These are phyloP conservation scores for Acorus gramineus DNA, from an alignment of 106 monocot species.

Conservation along the genomic window DNA sequence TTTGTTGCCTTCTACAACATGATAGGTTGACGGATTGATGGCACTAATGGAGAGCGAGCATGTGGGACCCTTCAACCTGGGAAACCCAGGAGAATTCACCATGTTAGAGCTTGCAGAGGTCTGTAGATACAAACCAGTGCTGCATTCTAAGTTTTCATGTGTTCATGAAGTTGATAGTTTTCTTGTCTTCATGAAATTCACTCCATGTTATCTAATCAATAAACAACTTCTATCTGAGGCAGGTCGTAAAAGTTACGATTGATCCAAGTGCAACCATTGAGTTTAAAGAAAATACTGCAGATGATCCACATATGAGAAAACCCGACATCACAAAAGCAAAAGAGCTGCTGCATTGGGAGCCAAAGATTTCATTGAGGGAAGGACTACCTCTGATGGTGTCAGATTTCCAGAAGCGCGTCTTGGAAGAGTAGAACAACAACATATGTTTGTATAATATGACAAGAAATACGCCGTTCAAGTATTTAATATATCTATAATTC, in stretches of 20 bases:
- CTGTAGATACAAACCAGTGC: background rate
- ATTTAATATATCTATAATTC: no score
- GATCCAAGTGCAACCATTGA: slow-evolving; percentile 69
- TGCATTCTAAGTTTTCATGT: background rate
- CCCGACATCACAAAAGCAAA: slow-evolving; percentile 79
- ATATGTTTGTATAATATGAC: no score
- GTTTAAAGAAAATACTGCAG: slow-evolving; percentile 75
- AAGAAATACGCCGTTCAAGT: no score
- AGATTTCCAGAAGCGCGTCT: slow-evolving; percentile 58
- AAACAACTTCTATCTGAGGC: background rate
- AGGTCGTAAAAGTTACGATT: slow-evolving; percentile 75
- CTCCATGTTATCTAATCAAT: background rate
- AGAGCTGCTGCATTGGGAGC: slow-evolving; percentile 68
- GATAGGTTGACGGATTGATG: slow-evolving; percentile 58
- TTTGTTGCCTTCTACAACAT: background rate
- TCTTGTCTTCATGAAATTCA: background rate
- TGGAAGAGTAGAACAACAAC: slow-evolving; percentile 9
- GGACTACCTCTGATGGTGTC: slow-evolving; percentile 80
- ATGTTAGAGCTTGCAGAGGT: slow-evolving; percentile 90
- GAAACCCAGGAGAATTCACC: slow-evolving; percentile 69
- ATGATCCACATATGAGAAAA: slow-evolving; percentile 82
- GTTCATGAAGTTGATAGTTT: no score
- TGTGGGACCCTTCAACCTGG: slow-evolving; percentile 58
- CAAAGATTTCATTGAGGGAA: slow-evolving; percentile 58
- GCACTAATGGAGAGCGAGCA: slow-evolving; percentile 67